Evolutionary conservation across 2,329 filamentous ascomycete species (phyloP).

Genomic region (Diaporthe sp.): DNA sequence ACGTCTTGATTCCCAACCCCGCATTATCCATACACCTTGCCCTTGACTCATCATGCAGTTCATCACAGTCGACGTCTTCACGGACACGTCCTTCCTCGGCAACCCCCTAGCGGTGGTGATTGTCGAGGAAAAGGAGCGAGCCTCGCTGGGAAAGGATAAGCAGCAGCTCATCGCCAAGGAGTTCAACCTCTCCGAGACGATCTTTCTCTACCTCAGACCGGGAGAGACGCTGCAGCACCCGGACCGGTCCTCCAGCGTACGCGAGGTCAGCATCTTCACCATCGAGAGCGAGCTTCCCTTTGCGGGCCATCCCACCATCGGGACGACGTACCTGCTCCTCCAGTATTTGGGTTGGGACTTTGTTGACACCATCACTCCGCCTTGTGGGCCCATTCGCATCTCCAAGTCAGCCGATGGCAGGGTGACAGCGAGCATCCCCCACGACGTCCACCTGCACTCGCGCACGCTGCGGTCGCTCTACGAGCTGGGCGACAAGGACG

Average conservation of each 20-base stretch:
- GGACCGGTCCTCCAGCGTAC: slow-evolving; percentile 50
- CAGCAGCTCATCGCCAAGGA: slow-evolving; percentile 73
- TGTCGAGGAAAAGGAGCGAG: slow-evolving; percentile 57
- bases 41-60: slow-evolving; percentile 55
- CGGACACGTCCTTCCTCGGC: slow-evolving; percentile 63
- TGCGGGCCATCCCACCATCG: slow-evolving; percentile 74
- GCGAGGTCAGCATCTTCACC: slow-evolving; percentile 73
- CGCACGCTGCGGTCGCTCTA: slow-evolving; percentile 54
- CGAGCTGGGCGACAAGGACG: slow-evolving; percentile 46
- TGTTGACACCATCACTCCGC: slow-evolving; percentile 64
- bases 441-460: slow-evolving; percentile 74
- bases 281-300: slow-evolving; percentile 68
- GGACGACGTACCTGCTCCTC: slow-evolving; percentile 65
- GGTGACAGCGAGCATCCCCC: slow-evolving; percentile 75
- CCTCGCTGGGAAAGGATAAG: slow-evolving; percentile 62
- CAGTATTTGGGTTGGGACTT: slow-evolving; percentile 49
- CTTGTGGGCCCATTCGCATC: slow-evolving; percentile 70
- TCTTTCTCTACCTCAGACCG: slow-evolving; percentile 68
- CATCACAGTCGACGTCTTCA: slow-evolving; percentile 72
- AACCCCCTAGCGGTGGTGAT: slow-evolving; percentile 74
- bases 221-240: slow-evolving; percentile 44
- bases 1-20: background rate
- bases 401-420: slow-evolving; percentile 49
- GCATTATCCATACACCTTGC: background rate
- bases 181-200: slow-evolving; percentile 76